Evolutionary conservation across 768 basidiomycete species (phyloP).

Genomic region (Russula ochroleuca): DNA sequence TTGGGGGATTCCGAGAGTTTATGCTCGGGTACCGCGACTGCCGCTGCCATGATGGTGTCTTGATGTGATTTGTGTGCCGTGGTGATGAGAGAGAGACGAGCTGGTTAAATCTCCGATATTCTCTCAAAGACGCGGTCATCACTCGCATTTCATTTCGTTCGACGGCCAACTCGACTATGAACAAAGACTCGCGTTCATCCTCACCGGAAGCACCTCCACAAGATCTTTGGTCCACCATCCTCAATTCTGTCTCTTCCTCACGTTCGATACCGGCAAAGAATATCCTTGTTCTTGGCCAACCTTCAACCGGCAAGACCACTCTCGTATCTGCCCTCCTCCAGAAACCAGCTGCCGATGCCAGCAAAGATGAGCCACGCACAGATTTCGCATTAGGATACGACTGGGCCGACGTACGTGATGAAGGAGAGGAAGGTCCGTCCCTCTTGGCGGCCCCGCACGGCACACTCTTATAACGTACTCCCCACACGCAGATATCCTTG

Average conservation of each 20-base stretch:
- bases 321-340: slow-evolving; percentile 68
- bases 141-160: neutral
- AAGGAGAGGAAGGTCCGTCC: slow-evolving; percentile 84
- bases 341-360: slow-evolving; percentile 53
- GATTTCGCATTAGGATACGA: slow-evolving; percentile 92
- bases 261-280: slow-evolving; percentile 84
- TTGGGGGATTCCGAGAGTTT: slow-evolving; percentile 64
- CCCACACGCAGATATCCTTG: slow-evolving; percentile 64
- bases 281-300: slow-evolving; percentile 77
- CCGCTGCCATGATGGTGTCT: slow-evolving; percentile 39
- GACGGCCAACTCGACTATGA: slow-evolving; percentile 9
- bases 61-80: slow-evolving; percentile 10
- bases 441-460: neutral
- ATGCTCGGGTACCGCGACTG: slow-evolving; percentile 54
- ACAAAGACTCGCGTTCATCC: slow-evolving; percentile 50
- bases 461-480: slow-evolving; percentile 3
- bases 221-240: slow-evolving; percentile 90
- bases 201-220: slow-evolving; percentile 70
- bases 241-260: slow-evolving; percentile 79
- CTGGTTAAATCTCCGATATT: slow-evolving; percentile 6
- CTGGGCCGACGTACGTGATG: slow-evolving; percentile 86
- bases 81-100: neutral
- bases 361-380: slow-evolving; percentile 52
- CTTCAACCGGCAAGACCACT: slow-evolving; percentile 72
- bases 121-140: neutral